Base-by-base conservation (phyloP, 768 basidiomycete species). In the Dacryopinax spathularia region DNA sequence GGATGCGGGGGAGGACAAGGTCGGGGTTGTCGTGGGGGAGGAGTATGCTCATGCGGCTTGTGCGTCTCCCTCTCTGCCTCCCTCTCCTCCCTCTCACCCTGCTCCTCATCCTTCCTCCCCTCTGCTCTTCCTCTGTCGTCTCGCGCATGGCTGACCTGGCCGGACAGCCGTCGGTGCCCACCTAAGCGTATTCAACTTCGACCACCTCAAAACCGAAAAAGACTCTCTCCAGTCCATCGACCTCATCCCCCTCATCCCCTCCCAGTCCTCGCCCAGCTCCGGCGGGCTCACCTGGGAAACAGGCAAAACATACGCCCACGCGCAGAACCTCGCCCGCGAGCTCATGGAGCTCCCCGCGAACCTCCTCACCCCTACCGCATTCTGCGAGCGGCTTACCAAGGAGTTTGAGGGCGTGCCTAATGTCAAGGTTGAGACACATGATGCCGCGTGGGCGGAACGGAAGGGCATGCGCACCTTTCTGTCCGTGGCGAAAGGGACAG, bases 391-490 rank as follows among this genome's bases (percentile, higher is more conserved):
- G 18, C 82, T 85, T 63, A 77, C 83, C 73, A 75, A 79, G 62
- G 86, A 85, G 66, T 87, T 91, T 66, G 74, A 78, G 12, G 84
- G 82, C 20, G 60, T 92, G 41, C 73, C 80, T 1, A 86, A 89
- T 65, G 84, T 88, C 7, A 78, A 86, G 70, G 77, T 91, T 56
- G 77, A 82, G 60, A 81, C 87, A 25, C 84, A 80, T 34, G 90
- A 93, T 67, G 82, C 87, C 63, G 88, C 77, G 1, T 94, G 91
- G 91, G 90, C 91, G 29, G 80, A 81, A 44, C 78, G 86, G 74
- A 89, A 88, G 76, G 84, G 84, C 63, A 94, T 93, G 91, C 81
- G 84, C 66, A 84, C 87, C 6, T 91, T 94, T 81, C 83, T 94
- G 31, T 91, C 90, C 0, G 91, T 94, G 16, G 85, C 89, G 15